Percentiles rank a stretch among this genome's conserved stretches.
These are phyloP conservation scores for Agaricus blazei DNA, from an alignment of 768 basidiomycete species.

Conservation along the genomic window DNA sequence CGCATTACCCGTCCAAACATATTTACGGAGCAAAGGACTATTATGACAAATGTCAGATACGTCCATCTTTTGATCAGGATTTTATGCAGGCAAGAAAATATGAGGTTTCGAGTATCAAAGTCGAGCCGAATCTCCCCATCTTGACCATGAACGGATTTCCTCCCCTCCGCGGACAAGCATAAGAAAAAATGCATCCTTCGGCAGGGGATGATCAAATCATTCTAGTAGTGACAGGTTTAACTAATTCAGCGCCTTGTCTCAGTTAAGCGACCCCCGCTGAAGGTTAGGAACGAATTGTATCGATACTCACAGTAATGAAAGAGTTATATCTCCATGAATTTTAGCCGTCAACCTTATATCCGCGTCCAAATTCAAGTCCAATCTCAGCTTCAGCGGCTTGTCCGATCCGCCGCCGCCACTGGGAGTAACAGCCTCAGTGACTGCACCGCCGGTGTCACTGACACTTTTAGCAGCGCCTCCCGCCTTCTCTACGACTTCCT, in stretches of 20 bases:
- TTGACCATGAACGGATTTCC: too few relatives aligned
- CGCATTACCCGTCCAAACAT: neutral
- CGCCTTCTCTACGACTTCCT: neutral
- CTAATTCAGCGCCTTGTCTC: conserved; percentile 10
- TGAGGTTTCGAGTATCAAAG: neutral
- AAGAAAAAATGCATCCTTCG: too few relatives aligned
- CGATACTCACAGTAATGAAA: conserved; percentile 23
- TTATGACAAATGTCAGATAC: neutral
- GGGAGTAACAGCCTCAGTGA: neutral
- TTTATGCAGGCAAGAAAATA: neutral
- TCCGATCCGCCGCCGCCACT: conserved; percentile 5
- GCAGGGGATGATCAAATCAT: neutral
- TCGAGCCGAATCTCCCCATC: too few relatives aligned
- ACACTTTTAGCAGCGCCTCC: neutral
- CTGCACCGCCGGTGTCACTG: neutral
- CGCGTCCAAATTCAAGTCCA: conserved; percentile 29
- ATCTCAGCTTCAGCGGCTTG: conserved; percentile 20
- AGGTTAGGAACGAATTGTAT: neutral
- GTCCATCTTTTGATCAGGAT: too few relatives aligned
- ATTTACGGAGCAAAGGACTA: neutral
- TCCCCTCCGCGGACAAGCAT: too few relatives aligned
- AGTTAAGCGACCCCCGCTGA: conserved; percentile 3
- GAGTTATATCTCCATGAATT: conserved; percentile 28
- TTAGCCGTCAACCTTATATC: conserved; percentile 28
- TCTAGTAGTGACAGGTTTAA: neutral